Evolutionary conservation across 1,284 basidiomycete genomes (phyloP), one percentile per base, ranked within the genome.

Genomic region (Omphalotus olearius): DNA sequence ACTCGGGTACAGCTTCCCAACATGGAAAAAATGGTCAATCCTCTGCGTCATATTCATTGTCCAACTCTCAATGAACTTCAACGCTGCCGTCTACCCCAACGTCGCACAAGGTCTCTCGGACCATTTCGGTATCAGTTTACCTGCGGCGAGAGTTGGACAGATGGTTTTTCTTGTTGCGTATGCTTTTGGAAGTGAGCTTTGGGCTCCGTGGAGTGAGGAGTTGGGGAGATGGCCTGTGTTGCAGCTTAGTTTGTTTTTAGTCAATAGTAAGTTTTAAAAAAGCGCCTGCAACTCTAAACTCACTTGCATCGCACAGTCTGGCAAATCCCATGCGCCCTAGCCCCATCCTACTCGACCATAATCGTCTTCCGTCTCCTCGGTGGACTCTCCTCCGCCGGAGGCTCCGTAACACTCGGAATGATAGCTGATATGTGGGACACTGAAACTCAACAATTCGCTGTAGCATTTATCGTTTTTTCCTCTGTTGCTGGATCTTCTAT

Each of bases 31-130:
- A 43, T 59, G 57, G 57, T 45, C 45, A 18, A 59, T 59, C 41
- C 56, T 59, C 16, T 36, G 44, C n/a, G 56, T 59, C 37, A 59
- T 59, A 28, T 59, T 59, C 36, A 33, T 42, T 49, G 56, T 59
- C n/a, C 57, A 59, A 41, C 47, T 53, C 18, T 59, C 57, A 16
- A 59, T 59, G 57, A 59, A 59, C 52, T 47, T 59, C 23, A 59
- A 59, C 56, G 50, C 57, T 6, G 48, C 50, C 33, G 41, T 59
- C 28, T 59, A 59, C 50, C 51, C 56, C 14, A 59, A 59, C 36
- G 56, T 52, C 13, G 51, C 55, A 17, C 42, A 44, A 3, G 33
- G 28, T 4, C 51, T 59, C 14, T 43, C 56, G 4, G 53, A 53
- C 13, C 41, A 57, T 16, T 59, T 59, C 47, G 13, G 23, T 28